Base-by-base conservation (phyloP, 2,329 filamentous ascomycete species). In the Conoideocrella luteorostrata region DNA sequence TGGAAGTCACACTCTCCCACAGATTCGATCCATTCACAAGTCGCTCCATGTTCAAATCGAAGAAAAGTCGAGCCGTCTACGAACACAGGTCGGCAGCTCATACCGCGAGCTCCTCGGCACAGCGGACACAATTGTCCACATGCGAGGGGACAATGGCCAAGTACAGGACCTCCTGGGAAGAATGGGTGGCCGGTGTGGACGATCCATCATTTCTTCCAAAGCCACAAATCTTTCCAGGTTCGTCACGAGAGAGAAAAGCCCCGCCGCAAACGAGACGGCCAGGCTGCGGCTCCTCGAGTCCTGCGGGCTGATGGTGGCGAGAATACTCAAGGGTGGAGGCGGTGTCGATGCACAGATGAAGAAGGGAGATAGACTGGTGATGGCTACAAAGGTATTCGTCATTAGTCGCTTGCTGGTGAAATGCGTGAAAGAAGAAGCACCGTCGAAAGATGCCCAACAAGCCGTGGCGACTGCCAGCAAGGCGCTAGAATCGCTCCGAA, bases 71-170 rank as follows among this genome's bases (percentile, higher is more conserved):
- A 69, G 68, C 39, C 78, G 78, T 24, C 69, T 84, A 56, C 78
- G 80, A 53, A 80, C 74, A 15, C 76, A 81, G 59, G 80, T 84
- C 48, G 80, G 80, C 52, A 72, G 69, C 46, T 81, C 77, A 57
- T 97, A 97, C 65, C 86, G 91, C 53, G 88, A 93, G 56, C 80
- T 97, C 7, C 80, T 97, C 21, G 87, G 87, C 41, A 96, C 91
- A 0, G 91, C 91, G 43, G 90, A 96, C 66, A 83, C 83, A n/a
- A 97, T 97, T 52, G 85, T 96, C 43, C 77, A 82, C 48, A 95
- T 97, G 88, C 85, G 88, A 52, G 67, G 66, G 30, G 82, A 91
- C 59, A 91, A 93, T 67, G 77, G 83, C 48, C 68, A 72, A 11
- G 84, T 88, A 13, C 88, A 95, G 63, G 69, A 72, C 5, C 77